A percentile compares a stretch with the other conserved stretches of the same genome.
Evolutionary conservation across 805 yeast genomes (phyloP).

Genomic region (Zygotorulaspora sp.): DNA sequence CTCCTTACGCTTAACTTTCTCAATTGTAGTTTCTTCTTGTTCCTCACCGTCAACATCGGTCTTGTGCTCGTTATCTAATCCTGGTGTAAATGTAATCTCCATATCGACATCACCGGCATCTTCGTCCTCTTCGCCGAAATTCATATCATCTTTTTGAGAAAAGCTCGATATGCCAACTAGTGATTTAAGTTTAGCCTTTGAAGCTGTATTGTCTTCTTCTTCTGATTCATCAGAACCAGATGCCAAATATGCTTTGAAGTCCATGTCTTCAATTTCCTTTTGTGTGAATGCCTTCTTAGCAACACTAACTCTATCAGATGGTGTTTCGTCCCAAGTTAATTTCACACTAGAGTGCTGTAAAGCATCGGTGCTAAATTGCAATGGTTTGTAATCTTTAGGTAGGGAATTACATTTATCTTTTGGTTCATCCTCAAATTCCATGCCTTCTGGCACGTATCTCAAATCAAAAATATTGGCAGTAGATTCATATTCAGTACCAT

Average conservation of each 20-base stretch:
- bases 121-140: conserved; percentile 31
- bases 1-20: conserved; percentile 77
- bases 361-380: conserved; percentile 85
- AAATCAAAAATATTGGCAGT: conserved; percentile 92
- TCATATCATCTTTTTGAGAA: conserved; percentile 27
- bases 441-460: conserved; percentile 88
- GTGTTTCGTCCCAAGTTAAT: conserved; percentile 98
- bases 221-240: conserved; percentile 60
- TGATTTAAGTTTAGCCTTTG: conserved; percentile 57
- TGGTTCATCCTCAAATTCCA: conserved; percentile 77
- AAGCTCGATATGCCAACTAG: conserved; percentile 45
- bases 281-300: conserved; percentile 80
- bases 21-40: conserved; percentile 68
- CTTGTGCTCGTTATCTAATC: conserved; percentile 46
- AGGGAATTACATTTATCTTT: conserved; percentile 67
- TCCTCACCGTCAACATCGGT: conserved; percentile 36
- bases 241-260: conserved; percentile 87
- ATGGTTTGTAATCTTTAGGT: conserved; percentile 77
- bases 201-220: conserved; percentile 36
- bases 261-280: conserved; percentile 85
- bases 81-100: conserved; percentile 96
- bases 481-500: conserved; percentile 92
- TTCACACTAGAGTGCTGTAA: conserved; percentile 94
- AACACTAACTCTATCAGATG: conserved; percentile 74
- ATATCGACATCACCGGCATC: conserved; percentile 73